Percentiles rank a stretch among this genome's conserved stretches.
Evolutionary conservation across 495 filamentous ascomycete species (phyloP).

Genomic region (Neurospora sp.): DNA sequence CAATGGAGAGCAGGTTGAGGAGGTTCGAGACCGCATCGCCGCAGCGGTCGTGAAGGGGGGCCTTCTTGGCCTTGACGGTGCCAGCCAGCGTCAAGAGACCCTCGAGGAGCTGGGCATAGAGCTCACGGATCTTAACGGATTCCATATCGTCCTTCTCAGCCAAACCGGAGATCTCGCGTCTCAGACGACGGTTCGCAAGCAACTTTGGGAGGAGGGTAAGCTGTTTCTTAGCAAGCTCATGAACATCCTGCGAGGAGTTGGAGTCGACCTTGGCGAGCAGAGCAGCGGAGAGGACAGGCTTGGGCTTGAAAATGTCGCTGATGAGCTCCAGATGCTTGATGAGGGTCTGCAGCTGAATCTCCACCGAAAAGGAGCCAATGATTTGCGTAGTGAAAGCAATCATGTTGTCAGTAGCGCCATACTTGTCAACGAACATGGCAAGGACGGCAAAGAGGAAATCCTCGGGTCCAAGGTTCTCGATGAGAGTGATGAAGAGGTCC

Average conservation of each 20-base stretch:
- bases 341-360: conserved; percentile 58
- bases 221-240: conserved; percentile 51
- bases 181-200: conserved; percentile 39
- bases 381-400: conserved; percentile 45
- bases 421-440: conserved; percentile 62
- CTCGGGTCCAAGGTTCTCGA: conserved; percentile 68
- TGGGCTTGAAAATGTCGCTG: conserved; percentile 60
- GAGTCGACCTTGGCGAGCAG: conserved; percentile 56
- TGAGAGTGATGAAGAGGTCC: conserved; percentile 68
- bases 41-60: conserved; percentile 49
- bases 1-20: conserved; percentile 67
- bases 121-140: conserved; percentile 48
- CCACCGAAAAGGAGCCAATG: conserved; percentile 45
- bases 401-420: conserved; percentile 42
- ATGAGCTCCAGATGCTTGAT: conserved; percentile 64
- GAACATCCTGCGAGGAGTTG: conserved; percentile 44
- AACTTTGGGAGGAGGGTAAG: conserved; percentile 48
- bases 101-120: conserved; percentile 64
- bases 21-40: conserved; percentile 61
- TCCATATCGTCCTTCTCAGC: conserved; percentile 47
- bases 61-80: conserved; percentile 47
- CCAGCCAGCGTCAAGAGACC: conserved; percentile 53
- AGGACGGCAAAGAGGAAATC: conserved; percentile 71
- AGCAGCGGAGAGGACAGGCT: conserved; percentile 53
- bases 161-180: conserved; percentile 36